These are phyloP conservation scores for Mycosphaerelloides madeirae DNA, from an alignment of 2,329 filamentous ascomycete species.

Conservation along the genomic window DNA sequence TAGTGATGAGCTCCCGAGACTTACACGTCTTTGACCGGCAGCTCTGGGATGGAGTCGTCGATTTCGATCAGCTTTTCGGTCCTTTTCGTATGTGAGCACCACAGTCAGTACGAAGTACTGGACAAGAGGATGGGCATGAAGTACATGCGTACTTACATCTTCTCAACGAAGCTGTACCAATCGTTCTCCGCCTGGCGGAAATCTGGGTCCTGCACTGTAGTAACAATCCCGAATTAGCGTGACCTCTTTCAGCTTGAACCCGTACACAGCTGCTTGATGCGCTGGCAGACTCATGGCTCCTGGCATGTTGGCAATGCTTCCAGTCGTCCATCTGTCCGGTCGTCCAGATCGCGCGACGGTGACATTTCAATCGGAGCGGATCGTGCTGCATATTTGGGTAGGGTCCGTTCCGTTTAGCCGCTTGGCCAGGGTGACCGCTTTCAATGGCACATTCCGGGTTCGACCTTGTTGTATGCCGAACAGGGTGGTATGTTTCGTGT, in stretches of 20 bases:
- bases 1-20: background rate
- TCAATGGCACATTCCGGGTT: no score
- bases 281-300: background rate
- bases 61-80: slow-evolving; percentile 65
- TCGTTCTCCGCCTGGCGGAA: slow-evolving; percentile 74
- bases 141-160: slow-evolving; percentile 37
- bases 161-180: slow-evolving; percentile 73
- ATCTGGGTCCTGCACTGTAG: slow-evolving; percentile 69
- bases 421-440: no score
- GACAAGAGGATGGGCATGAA: no score
- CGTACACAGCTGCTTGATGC: background rate
- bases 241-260: slow-evolving; percentile 1
- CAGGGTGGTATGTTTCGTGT: no score
- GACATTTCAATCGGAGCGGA: no score
- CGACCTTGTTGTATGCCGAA: no score
- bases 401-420: no score
- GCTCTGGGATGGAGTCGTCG: slow-evolving; percentile 79
- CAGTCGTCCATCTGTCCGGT: background rate
- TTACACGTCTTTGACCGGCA: slow-evolving; percentile 77
- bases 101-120: no score
- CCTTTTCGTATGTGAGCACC: no score
- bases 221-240: background rate
- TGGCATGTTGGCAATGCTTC: background rate
- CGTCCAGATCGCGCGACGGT: no score
- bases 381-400: no score